Conservation (phyloP, 148 eudicot species). For the Cornus controversa region DNA sequence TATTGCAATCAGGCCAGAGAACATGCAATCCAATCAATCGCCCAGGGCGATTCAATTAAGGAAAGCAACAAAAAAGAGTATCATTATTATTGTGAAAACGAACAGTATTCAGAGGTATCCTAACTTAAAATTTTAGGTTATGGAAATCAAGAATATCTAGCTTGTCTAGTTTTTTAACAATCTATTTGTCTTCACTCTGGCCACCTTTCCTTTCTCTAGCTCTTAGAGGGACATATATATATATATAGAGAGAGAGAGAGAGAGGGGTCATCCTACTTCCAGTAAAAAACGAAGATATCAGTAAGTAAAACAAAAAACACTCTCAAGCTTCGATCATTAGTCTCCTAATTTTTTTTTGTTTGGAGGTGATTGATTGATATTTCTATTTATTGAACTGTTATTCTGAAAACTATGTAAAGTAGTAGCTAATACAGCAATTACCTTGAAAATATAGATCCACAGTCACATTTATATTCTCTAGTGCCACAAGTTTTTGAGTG, state of each 20-base stretch:
- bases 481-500: constrained; percentile 98
- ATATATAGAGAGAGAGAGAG: too few relatives aligned
- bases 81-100: background rate
- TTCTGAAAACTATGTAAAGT: background rate
- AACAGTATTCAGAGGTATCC: too few relatives aligned
- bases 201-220: background rate
- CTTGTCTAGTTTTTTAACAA: too few relatives aligned
- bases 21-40: too few relatives aligned
- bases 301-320: background rate
- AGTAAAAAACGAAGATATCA: background rate
- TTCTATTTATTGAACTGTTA: background rate
- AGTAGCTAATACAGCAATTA: constrained; percentile 16
- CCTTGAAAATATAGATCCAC: constrained; percentile 94
- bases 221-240: too few relatives aligned
- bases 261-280: too few relatives aligned
- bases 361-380: background rate
- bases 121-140: too few relatives aligned
- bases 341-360: background rate
- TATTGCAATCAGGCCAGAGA: background rate
- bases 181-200: background rate
- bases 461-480: constrained; percentile 88
- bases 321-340: background rate
- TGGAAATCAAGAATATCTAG: too few relatives aligned
- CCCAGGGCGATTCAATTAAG: too few relatives aligned
- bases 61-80: background rate